Evolutionary conservation across 148 eudicot genomes (phyloP), one percentile per base, ranked within the genome.

Genomic region (Vaccinium darrowii): DNA sequence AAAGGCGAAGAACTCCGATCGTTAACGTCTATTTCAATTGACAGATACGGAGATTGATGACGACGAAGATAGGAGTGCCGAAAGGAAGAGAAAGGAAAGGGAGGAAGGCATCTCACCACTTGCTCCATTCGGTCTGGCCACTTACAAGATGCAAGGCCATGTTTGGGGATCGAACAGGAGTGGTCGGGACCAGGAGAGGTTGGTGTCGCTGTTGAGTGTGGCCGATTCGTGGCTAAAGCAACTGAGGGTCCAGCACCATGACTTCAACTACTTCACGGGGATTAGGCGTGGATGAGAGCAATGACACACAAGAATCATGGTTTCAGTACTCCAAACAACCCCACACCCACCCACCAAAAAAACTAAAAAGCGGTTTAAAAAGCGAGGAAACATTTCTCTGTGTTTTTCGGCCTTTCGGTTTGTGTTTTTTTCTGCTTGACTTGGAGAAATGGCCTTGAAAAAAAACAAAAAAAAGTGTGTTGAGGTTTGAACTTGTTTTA

Each of bases 161-260:
- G 85, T 94, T 83, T 94, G 98, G 98, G 86, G 87, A 60, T 92
- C 97, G 6, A 91, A 92, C 50, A 86, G 84, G 85, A 87, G 84
- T 27, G 94, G 98, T 0, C 82, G 87, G 86, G 99, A 96, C 91
- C 95, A 92, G 33, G 95, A 95, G 73, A 89, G 90, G 80, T 82
- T 94, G n/a, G 87, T 83, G 63, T 92, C 99, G 21, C 92, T 94
- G 11, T 85, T 89, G 74, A 92, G 97, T 79, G 98, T 93, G n/a
- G 98, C 98, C 0, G 98, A 96, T 91, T 96, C 99, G 4, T 96
- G 99, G 99, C 91, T 96, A 72, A 96, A 95, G 91, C 98, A 96
- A 82, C 83, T 96, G 16, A 81, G 91, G 88, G 99, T 94, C 89
- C 93, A 94, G 78, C 99, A 96, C 87, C 99, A 93, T 85, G 99